phyloP scores from a whole-genome alignment of 1,284 basidiomycete species.

The Pseudozyma sp. region DNA sequence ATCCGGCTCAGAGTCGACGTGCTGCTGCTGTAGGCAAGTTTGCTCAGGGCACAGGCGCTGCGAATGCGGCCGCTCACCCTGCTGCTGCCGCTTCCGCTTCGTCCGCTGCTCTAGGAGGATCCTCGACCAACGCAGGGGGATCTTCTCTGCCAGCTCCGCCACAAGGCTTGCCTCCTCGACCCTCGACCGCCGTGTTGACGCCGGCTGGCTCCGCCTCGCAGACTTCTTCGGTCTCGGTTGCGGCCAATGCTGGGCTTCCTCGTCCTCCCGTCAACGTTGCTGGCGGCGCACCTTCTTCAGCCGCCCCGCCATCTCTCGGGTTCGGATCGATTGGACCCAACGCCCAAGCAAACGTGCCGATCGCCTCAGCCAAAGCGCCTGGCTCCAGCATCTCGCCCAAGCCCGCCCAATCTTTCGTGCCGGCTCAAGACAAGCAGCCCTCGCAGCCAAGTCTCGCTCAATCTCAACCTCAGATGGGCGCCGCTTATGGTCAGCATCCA shows the following conservation, averaged over 20 bases:
- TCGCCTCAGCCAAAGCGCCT: slow-evolving; percentile 21
- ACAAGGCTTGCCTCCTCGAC: slow-evolving; percentile 58
- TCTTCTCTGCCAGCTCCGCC: slow-evolving; percentile 57
- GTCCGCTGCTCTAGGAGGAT: slow-evolving; percentile 9
- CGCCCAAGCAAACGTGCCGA: slow-evolving; percentile 13
- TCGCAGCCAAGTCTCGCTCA: slow-evolving; percentile 10
- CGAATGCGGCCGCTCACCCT: slow-evolving; percentile 8
- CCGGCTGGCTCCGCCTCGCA: slow-evolving; percentile 34
- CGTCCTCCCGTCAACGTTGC: slow-evolving; percentile 44
- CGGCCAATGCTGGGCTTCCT: slow-evolving; percentile 50
- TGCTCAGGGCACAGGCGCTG: slow-evolving; percentile 2
- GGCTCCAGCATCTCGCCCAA: slow-evolving; percentile 38
- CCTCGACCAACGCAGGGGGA: slow-evolving; percentile 9
- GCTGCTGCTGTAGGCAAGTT: slow-evolving; percentile 15
- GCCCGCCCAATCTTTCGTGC: slow-evolving; percentile 26
- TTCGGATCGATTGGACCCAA: slow-evolving; percentile 46
- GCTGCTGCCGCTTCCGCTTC: slow-evolving; percentile 9
- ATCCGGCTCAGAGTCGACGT: slow-evolving; percentile 12
- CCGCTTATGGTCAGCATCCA: slow-evolving; percentile 32
- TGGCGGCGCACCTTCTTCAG: slow-evolving; percentile 11
- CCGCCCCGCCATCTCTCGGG: slow-evolving; percentile 26
- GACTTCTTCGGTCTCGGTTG: slow-evolving; percentile 38
- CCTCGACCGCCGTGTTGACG: slow-evolving; percentile 47
- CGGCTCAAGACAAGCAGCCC: slow-evolving; percentile 30
- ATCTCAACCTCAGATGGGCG: slow-evolving; percentile 21